A percentile compares a stretch with the other conserved stretches of the same genome.
These are phyloP conservation scores for Filobasidium uniguttulatum DNA, from an alignment of 1,284 basidiomycete species.

Conservation along the genomic window DNA sequence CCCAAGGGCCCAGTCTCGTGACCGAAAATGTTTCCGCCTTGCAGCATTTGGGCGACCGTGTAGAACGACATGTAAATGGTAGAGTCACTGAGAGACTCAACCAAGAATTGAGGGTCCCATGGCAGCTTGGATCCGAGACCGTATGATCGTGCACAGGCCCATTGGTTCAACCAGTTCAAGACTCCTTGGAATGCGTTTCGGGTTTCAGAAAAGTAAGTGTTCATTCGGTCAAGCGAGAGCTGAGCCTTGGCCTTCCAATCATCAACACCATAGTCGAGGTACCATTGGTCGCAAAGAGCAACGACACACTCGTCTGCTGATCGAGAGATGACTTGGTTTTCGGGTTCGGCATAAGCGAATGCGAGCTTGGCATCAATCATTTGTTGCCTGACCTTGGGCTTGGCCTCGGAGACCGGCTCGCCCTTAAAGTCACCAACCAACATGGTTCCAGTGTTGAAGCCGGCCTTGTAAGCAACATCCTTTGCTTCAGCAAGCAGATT, in stretches of 20 bases:
- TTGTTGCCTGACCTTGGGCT: conserved; percentile 69
- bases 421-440: conserved; percentile 78
- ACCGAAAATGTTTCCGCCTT: conserved; percentile 64
- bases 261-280: conserved; percentile 91
- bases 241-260: conserved; percentile 76
- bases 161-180: conserved; percentile 91
- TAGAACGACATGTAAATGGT: conserved; percentile 99
- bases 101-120: conserved; percentile 93
- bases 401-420: conserved; percentile 74
- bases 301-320: conserved; percentile 94
- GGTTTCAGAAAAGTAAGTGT: conserved; percentile 79
- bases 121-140: conserved; percentile 92
- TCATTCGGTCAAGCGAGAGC: conserved; percentile 67
- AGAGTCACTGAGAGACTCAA: conserved; percentile 93
- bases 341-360: conserved; percentile 89
- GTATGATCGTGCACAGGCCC: conserved; percentile 96
- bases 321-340: conserved; percentile 77
- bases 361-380: conserved; percentile 70
- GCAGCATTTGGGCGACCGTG: conserved; percentile 79
- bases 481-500: conserved; percentile 93
- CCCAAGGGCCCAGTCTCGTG: conserved; percentile 66
- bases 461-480: conserved; percentile 96
- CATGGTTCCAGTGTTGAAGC: conserved; percentile 91
- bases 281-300: conserved; percentile 98
- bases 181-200: conserved; percentile 83